Conservation (phyloP, 148 eudicot genomes). For the Selenicereus undatus region DNA sequence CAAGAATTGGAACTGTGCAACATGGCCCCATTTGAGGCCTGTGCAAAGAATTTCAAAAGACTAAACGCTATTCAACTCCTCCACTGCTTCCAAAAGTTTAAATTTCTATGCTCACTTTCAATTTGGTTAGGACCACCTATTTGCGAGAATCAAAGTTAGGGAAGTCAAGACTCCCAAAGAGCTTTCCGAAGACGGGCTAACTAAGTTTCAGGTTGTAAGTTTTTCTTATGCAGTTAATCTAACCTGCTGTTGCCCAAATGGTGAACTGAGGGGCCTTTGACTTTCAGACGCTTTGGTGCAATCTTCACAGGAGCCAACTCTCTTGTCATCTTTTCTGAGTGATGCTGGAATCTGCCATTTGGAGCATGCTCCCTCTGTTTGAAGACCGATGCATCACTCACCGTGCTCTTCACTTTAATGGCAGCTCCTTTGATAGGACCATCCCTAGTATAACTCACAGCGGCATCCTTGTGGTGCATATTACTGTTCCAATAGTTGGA, state of each 20-base stretch:
- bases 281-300: constrained; percentile 59
- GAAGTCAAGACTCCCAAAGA: constrained; percentile 33
- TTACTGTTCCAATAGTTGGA: constrained; percentile 16
- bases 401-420: constrained; percentile 46
- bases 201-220: neutral
- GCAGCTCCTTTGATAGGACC: constrained; percentile 29
- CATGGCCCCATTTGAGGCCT: constrained; percentile 30
- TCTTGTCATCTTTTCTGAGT: constrained; percentile 25
- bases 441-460: constrained; percentile 23
- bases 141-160: constrained; percentile 40
- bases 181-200: constrained; percentile 20
- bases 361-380: constrained; percentile 24
- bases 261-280: constrained; percentile 57
- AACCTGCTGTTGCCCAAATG: constrained; percentile 35
- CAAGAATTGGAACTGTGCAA: constrained; percentile 20
- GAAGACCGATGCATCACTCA: constrained; percentile 29
- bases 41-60: constrained; percentile 32
- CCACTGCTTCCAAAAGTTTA: constrained; percentile 27
- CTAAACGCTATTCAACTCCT: constrained; percentile 23
- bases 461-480: constrained; percentile 26
- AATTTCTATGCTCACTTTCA: constrained; percentile 18
- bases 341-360: constrained; percentile 27
- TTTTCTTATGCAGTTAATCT: constrained; percentile 18
- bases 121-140: constrained; percentile 30
- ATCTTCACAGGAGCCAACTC: constrained; percentile 40